Conservation (phyloP, 106 monocot genomes). For the Dendrobium chrysotoxum region DNA sequence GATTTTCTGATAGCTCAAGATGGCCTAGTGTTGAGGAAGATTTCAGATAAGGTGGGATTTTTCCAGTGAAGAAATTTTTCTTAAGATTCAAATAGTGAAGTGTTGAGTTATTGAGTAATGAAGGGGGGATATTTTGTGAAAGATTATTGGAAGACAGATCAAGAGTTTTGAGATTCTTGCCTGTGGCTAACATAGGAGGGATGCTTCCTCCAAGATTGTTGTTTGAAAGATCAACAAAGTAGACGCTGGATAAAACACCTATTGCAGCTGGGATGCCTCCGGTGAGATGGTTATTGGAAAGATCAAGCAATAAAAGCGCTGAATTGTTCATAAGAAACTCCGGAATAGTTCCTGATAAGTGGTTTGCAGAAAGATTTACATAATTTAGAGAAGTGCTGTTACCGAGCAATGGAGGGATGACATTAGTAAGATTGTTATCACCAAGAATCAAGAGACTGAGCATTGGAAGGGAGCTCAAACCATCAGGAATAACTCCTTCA, state of each 20-base stretch:
- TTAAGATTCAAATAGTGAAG: constrained; percentile 11
- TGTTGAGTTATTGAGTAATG: constrained; percentile 7
- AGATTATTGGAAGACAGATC: constrained; percentile 17
- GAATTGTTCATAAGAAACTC: constrained; percentile 6
- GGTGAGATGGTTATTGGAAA: constrained; percentile 15
- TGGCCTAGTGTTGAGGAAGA: background rate
- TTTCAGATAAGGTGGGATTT: constrained; percentile 13
- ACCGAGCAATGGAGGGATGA: constrained; percentile 11
- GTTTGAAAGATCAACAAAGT: background rate
- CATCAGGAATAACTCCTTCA: constrained; percentile 14
- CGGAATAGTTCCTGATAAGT: constrained; percentile 22
- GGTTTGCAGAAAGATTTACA: constrained; percentile 14
- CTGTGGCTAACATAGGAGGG: constrained; percentile 10
- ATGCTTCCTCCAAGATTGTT: constrained; percentile 22
- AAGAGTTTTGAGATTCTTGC: background rate
- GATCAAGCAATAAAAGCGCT: constrained; percentile 7
- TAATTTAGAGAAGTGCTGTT: background rate
- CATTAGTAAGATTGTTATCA: constrained; percentile 2
- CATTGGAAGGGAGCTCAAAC: constrained; percentile 1
- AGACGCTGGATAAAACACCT: constrained; percentile 6
- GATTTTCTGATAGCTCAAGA: constrained; percentile 22
- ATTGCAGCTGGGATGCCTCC: constrained; percentile 18
- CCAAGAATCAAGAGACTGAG: constrained; percentile 5
- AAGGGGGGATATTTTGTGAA: constrained; percentile 17
- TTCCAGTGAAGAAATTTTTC: constrained; percentile 10